Evolutionary conservation across 148 eudicot species (phyloP), one percentile per base, ranked within the genome.

Genomic region (Vaccinium macrocarpon): DNA sequence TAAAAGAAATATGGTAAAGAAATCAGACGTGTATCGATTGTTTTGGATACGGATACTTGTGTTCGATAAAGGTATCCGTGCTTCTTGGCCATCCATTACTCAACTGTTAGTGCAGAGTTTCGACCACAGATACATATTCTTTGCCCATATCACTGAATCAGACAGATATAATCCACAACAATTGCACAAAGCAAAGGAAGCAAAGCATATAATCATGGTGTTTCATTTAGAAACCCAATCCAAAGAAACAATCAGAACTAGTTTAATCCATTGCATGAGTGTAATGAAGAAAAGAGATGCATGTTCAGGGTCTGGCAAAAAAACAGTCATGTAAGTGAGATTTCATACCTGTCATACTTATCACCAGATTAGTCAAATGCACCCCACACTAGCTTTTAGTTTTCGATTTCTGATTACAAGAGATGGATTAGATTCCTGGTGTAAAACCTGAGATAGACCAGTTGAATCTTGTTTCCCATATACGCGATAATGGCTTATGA

Each of bases 371-470:
- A 23, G 9, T 71, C 75, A 14, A 71, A 12, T 71, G 42, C 46
- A 1, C 12, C 76, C 29, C 29, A 32, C 46, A 6, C 59, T 46
- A n/a, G 82, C 84, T 79, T 81, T 79, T 76, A 52, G 27, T 79
- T 81, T 79, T 76, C 42, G 19, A 25, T 59, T 82, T 64, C 85
- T 83, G 71, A 55, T 80, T 48, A 83, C 71, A 59, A 88, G 71
- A 48, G 74, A 52, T 64, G 83, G 85, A 66, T 88, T 79, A 13
- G 81, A 27, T 51, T 88, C 85, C 81, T 51, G 53, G 50, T 46
- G 51, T 32, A 85, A 79, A 27, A 83, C 61, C 66, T 85, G 84
- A 32, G 86, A 38, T 10, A 88, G 78, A 74, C 87, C 89, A 50
- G 51, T 76, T 75, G 76, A 71, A 50, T 16, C 23, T 72, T 55